phyloP scores from a whole-genome alignment of 768 basidiomycete species.

The Hortiboletus flavorubellus region DNA sequence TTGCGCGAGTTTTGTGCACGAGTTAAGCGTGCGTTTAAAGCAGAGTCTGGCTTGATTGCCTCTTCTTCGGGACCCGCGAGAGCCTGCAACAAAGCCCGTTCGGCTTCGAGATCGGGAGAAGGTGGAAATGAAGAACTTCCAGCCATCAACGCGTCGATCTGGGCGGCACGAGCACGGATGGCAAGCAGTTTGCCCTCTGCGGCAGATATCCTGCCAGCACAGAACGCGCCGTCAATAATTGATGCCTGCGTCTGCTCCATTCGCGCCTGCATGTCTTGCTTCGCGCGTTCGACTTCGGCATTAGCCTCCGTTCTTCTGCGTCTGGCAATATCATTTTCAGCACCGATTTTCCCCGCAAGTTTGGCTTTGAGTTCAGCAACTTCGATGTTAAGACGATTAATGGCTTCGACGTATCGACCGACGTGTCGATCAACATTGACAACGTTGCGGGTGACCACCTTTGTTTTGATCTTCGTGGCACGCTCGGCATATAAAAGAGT shows the following conservation, averaged over 20 bases:
- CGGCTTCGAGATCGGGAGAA: conserved; percentile 64
- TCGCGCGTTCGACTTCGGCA: conserved; percentile 71
- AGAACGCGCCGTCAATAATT: conserved; percentile 73
- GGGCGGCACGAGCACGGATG: conserved; percentile 58
- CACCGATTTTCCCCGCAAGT: conserved; percentile 64
- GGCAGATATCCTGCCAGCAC: conserved; percentile 65
- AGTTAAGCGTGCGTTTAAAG: conserved; percentile 54
- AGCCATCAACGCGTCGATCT: conserved; percentile 45
- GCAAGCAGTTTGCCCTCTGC: conserved; percentile 66
- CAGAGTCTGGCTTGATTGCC: conserved; percentile 54
- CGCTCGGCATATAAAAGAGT: conserved; percentile 97
- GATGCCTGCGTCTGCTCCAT: conserved; percentile 67
- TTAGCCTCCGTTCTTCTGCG: conserved; percentile 70
- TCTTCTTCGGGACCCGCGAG: conserved; percentile 72
- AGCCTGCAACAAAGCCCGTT: conserved; percentile 63
- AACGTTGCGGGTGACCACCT: conserved; percentile 92
- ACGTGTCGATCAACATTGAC: conserved; percentile 95
- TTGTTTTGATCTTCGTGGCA: conserved; percentile 97
- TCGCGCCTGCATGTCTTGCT: conserved; percentile 67
- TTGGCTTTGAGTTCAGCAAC: conserved; percentile 85
- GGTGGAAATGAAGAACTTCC: conserved; percentile 36
- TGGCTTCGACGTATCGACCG: conserved; percentile 92
- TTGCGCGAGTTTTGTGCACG: conserved; percentile 71
- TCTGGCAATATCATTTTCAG: conserved; percentile 60
- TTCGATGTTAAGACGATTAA: conserved; percentile 81